These are phyloP conservation scores for Schizochytrium sp. DNA, from an alignment of 108 stramenopile genomes.

Conservation along the genomic window DNA sequence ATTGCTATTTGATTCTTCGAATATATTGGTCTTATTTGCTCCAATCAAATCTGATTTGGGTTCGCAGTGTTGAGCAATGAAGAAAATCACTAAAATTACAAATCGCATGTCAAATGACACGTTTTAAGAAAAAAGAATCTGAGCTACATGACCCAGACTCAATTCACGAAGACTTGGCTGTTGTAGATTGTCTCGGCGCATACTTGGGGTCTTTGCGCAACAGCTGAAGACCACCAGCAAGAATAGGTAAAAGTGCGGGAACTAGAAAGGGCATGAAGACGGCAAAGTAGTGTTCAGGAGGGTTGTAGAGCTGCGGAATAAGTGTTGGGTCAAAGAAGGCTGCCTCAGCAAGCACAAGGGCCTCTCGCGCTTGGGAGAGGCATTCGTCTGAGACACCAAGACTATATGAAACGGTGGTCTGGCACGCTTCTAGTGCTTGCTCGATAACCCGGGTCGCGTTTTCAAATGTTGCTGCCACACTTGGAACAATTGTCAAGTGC, in stretches of 20 bases:
- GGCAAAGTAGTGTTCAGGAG: conserved; percentile 37
- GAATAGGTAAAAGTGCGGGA: not conserved
- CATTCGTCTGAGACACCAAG: not conserved
- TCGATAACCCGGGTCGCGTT: not conserved
- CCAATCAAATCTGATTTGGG: too few species aligned
- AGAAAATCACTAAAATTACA: too few species aligned
- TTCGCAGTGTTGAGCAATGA: too few species aligned
- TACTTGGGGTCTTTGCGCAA: too few species aligned
- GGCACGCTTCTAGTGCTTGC: not conserved
- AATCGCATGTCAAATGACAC: too few species aligned
- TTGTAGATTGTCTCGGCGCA: too few species aligned
- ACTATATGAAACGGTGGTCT: not conserved
- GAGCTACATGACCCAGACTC: too few species aligned
- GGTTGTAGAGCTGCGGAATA: conserved; percentile 24
- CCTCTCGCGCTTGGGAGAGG: not conserved
- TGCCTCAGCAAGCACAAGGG: not conserved
- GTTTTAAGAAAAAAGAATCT: too few species aligned
- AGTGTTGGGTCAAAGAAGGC: conserved; percentile 30
- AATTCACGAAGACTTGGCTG: too few species aligned
- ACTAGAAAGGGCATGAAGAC: not conserved
- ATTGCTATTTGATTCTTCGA: too few species aligned
- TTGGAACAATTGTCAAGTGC: not conserved
- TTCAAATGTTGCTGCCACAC: not conserved
- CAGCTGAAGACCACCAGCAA: not conserved
- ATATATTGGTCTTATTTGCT: too few species aligned